Base-by-base conservation (phyloP, 1,284 basidiomycete species). In the Tylopilus sp. region DNA sequence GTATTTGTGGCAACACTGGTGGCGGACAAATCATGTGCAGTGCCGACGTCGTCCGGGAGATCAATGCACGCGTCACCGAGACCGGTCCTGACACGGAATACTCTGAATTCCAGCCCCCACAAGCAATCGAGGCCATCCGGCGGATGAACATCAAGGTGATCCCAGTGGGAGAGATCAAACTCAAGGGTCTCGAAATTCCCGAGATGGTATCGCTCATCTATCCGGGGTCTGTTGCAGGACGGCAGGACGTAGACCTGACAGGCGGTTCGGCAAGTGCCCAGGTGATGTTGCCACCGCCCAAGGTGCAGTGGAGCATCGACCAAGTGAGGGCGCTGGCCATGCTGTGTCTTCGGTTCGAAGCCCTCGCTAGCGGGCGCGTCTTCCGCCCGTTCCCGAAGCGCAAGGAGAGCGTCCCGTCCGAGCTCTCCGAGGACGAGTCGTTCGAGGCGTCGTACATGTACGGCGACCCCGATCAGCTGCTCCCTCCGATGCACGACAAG, bases 21-120 rank as follows among this genome's bases (percentile, higher is more conserved):
- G 98, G 98, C 18, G 98, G 98, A 1, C 95, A 99, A 81, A 96
- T 99, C 75, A 92, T 96, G 89, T 93, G 95, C 74, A 96, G 94
- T 72, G 89, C 91, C 22, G 97, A 99, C 70, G 92, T 98, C 69
- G 85, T 96, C 64, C 89, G 91, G 63, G 95, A 97, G 82, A 90
- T 98, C 76, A 87, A 91, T 54, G 88, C 89, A 13, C 83, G 83
- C 26, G 79, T 92, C 55, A 78, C 87, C 41, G 87, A 90, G 60
- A 83, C 81, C 10, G 89, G 86, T 2, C 80, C 83, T 1, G 82
- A 86, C 53, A 88, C 89, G 4, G 88, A 90, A 58, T 84, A 87
- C 69, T 87, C 89, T 1, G 82, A 84, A 54, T 71, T 81, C 51
- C 90, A 91, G 69, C 84, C 88, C 9, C 74, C 77, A 0, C 80